Conservation (phyloP, 176 grass and related monocot species). For the Oryza rufipogon region DNA sequence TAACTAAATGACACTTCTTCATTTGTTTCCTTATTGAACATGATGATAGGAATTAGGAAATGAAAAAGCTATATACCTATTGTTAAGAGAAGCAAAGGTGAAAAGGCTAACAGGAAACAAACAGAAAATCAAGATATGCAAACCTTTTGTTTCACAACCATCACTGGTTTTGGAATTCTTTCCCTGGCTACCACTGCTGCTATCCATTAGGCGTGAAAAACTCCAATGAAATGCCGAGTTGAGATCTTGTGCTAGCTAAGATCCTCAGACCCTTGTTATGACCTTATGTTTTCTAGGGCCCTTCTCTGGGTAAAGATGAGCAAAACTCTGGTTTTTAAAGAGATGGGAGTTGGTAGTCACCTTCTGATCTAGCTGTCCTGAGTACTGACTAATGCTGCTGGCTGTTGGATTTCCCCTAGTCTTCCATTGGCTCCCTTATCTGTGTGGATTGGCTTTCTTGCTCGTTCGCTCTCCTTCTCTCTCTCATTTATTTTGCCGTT, state of each 20-base stretch:
- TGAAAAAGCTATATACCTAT: background rate
- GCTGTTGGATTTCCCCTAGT: background rate
- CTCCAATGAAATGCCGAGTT: background rate
- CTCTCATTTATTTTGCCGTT: background rate
- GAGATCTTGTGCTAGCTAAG: conserved; percentile 9
- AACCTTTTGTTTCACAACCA: conserved; percentile 42
- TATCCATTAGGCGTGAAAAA: conserved; percentile 22
- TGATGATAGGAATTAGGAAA: background rate
- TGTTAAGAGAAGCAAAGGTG: conserved; percentile 1
- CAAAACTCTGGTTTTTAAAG: conserved; percentile 41
- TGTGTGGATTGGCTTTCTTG: background rate
- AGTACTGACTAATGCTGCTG: conserved; percentile 28
- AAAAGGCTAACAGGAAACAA: conserved; percentile 32
- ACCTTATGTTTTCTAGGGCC: background rate
- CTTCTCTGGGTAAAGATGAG: conserved; percentile 23
- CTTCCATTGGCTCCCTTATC: background rate
- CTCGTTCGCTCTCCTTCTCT: background rate
- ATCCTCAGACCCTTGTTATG: background rate
- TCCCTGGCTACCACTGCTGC: conserved; percentile 18
- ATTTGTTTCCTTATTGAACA: background rate
- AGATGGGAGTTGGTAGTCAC: conserved; percentile 14
- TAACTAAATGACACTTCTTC: conserved; percentile 3
- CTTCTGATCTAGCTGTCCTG: conserved; percentile 20
- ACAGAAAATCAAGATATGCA: conserved; percentile 3
- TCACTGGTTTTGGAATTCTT: conserved; percentile 28